Conservation (phyloP, 164 flowering plant species). For the Vitis labrusca region DNA sequence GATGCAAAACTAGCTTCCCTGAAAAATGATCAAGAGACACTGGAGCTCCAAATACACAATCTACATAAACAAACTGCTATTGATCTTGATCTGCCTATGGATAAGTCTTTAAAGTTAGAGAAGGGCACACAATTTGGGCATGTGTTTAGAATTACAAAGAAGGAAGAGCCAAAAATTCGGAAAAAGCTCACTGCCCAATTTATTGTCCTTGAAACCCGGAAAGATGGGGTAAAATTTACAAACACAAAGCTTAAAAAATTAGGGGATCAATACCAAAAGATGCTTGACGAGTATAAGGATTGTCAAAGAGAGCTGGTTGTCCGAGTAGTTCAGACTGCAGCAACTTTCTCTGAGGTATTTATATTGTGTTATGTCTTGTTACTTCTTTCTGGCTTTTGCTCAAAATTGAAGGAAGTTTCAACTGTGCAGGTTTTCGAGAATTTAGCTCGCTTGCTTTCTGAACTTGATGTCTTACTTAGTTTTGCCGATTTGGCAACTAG, state of each 20-base stretch:
- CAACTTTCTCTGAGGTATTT: conserved; percentile 84
- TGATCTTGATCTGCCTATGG: conserved; percentile 85
- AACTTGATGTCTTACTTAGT: conserved; percentile 92
- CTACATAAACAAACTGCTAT: conserved; percentile 78
- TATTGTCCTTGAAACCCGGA: conserved; percentile 90
- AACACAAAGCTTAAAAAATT: conserved; percentile 86
- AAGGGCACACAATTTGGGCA: conserved; percentile 94
- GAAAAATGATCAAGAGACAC: conserved; percentile 70
- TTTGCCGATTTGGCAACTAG: conserved; percentile 95
- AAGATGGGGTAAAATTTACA: conserved; percentile 97
- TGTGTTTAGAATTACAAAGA: conserved; percentile 97
- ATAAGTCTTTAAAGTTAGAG: conserved; percentile 87
- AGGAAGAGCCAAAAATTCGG: conserved; percentile 94
- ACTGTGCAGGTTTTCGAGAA: conserved; percentile 77
- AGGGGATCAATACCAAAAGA: conserved; percentile 81
- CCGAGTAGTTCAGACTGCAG: conserved; percentile 78
- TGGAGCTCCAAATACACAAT: conserved; percentile 68
- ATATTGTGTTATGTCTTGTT: conserved; percentile 10
- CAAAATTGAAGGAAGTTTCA: conserved; percentile 11
- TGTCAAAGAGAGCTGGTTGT: conserved; percentile 84
- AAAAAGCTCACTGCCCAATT: conserved; percentile 78
- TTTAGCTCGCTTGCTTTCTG: conserved; percentile 76
- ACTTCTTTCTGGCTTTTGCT: conserved; percentile 1
- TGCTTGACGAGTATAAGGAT: conserved; percentile 77
- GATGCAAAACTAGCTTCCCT: conserved; percentile 55